Percentiles rank a stretch among this genome's conserved stretches.
These are phyloP conservation scores for Penicillium sp. DNA, from an alignment of 2,329 filamentous ascomycete species.

Conservation along the genomic window DNA sequence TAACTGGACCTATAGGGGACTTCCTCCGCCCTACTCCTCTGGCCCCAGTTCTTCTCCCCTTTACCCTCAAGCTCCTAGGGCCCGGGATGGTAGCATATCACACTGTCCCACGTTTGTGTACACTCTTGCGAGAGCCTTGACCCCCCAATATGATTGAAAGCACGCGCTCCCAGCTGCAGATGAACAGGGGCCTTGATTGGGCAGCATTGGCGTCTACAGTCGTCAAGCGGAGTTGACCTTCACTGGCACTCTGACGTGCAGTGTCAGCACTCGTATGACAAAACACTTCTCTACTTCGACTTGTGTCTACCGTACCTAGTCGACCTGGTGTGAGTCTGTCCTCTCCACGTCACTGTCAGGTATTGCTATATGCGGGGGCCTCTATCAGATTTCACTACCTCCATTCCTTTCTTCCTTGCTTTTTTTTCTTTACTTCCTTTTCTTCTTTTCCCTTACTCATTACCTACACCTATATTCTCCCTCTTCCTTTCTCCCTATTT, in stretches of 20 bases:
- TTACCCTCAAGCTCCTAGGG: not conserved
- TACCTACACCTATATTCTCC: constrained; percentile 2
- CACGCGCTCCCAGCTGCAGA: constrained; percentile 1
- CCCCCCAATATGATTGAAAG: not conserved
- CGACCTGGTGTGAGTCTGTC: not conserved
- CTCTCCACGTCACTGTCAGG: not conserved
- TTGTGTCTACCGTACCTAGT: no score
- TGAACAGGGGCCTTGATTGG: constrained; percentile 2
- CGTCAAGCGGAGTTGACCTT: not conserved
- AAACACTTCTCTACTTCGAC: not conserved
- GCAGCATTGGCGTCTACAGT: not conserved
- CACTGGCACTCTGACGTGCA: not conserved
- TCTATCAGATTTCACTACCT: not conserved
- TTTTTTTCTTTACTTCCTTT: not conserved
- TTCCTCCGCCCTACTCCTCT: not conserved
- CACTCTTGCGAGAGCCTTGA: constrained; percentile 2
- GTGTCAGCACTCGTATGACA: not conserved
- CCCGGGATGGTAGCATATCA: constrained; percentile 17
- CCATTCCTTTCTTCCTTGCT: not conserved
- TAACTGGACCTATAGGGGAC: not conserved
- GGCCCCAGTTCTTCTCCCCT: not conserved
- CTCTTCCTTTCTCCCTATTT: constrained; percentile 4
- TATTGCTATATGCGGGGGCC: not conserved
- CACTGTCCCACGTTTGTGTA: constrained; percentile 27
- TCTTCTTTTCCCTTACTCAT: constrained; percentile 1